phyloP scores from a whole-genome alignment of 2,329 filamentous ascomycete species.

The Clonostachys solani region DNA sequence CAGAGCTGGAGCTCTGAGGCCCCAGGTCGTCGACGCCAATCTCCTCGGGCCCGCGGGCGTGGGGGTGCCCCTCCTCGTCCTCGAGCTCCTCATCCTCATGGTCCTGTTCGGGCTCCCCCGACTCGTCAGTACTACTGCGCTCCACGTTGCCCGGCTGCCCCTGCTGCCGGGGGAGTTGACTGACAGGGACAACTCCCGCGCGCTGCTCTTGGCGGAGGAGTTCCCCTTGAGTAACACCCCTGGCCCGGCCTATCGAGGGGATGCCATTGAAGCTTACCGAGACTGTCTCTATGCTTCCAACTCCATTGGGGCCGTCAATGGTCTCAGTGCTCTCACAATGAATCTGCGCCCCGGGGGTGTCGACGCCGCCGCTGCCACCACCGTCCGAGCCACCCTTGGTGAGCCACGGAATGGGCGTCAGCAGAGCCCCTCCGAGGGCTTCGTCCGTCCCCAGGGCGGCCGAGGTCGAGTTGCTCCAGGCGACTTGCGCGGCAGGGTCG shows the following conservation, averaged over 20 bases:
- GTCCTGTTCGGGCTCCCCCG: constrained; percentile 3
- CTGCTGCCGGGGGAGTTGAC: constrained; percentile 45
- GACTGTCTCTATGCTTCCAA: constrained; percentile 77
- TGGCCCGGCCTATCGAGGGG: constrained; percentile 41
- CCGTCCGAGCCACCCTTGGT: constrained; percentile 19
- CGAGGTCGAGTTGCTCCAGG: constrained; percentile 37
- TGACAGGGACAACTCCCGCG: constrained; percentile 71
- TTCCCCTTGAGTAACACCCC: constrained; percentile 77
- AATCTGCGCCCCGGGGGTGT: constrained; percentile 29
- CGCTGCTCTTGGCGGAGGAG: constrained; percentile 82
- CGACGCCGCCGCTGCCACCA: background rate
- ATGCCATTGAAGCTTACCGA: constrained; percentile 71
- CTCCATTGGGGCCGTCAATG: constrained; percentile 75
- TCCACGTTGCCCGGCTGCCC: constrained; percentile 3
- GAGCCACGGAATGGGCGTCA: constrained; percentile 95
- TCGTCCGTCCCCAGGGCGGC: constrained; percentile 74
- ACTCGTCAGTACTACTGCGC: constrained; percentile 3
- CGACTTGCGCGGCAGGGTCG: constrained; percentile 29
- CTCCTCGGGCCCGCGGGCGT: constrained; percentile 78
- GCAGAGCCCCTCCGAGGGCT: constrained; percentile 79
- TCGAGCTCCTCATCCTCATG: constrained; percentile 31
- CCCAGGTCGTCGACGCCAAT: constrained; percentile 87
- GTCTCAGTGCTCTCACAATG: constrained; percentile 75
- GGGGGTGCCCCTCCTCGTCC: constrained; percentile 63
- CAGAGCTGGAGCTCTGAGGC: constrained; percentile 51